phyloP scores from a whole-genome alignment of 352 stramenopile genomes.

The Phytophthora fragariae region DNA sequence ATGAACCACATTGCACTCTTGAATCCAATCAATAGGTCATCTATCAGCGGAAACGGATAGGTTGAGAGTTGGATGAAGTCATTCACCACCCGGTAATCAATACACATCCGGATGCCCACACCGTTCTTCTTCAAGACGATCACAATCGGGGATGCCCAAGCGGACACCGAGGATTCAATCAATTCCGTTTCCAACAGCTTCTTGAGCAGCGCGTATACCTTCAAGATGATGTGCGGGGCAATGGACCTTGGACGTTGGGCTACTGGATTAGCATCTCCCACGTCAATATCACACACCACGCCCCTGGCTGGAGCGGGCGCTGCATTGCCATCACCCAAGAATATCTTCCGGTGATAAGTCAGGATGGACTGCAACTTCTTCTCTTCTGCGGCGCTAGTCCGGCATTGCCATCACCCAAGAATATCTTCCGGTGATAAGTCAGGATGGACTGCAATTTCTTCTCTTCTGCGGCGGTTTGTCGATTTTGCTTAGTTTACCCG shows the following conservation, averaged over 20 bases:
- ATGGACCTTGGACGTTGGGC: neutral
- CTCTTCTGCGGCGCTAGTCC: neutral
- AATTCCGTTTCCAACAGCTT: neutral
- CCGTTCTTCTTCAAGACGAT: conserved; percentile 12
- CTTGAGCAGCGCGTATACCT: neutral
- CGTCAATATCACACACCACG: conserved; percentile 4
- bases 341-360: conserved; percentile 1
- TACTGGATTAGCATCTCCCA: neutral
- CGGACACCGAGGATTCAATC: neutral
- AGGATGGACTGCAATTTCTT: neutral
- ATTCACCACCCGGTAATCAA: conserved; percentile 8
- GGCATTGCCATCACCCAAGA: conserved; percentile 15
- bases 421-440: conserved; percentile 1
- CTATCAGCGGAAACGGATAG: conserved; percentile 6
- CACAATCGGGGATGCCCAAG: neutral
- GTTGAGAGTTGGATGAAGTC: neutral
- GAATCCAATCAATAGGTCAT: conserved; percentile 1
- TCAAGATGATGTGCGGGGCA: neutral
- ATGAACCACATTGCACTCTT: neutral
- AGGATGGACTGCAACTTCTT: neutral
- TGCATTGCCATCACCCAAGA: conserved; percentile 14
- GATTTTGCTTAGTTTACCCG: too few relatives aligned
- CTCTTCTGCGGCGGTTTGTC: too few relatives aligned
- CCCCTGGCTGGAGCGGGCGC: conserved; percentile 1
- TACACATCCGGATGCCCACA: conserved; percentile 6